Evolutionary conservation across 345 rosid species (phyloP).

Genomic region (Camelina neglecta): DNA sequence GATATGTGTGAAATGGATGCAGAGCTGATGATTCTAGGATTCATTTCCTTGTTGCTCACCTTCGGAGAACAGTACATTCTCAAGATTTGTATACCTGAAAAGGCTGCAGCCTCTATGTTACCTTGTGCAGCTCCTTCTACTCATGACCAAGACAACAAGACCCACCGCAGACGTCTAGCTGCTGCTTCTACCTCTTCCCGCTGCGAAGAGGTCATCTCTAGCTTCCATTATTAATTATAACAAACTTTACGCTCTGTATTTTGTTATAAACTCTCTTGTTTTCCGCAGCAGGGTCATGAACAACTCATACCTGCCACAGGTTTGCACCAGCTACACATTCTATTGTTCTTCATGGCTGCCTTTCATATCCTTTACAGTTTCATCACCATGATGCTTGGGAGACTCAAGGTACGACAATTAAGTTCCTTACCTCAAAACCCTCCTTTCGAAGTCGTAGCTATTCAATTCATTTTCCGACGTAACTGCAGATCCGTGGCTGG

Average conservation of each 20-base stretch:
- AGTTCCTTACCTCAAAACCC: constrained; percentile 1
- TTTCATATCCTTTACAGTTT: constrained; percentile 73
- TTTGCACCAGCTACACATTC: constrained; percentile 81
- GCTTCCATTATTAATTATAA: background rate
- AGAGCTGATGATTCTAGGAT: constrained; percentile 90
- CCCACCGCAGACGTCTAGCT: constrained; percentile 34
- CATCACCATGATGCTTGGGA: constrained; percentile 78
- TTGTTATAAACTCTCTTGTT: background rate
- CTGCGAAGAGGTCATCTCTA: constrained; percentile 17
- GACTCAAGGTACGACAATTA: constrained; percentile 64
- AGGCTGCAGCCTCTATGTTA: constrained; percentile 65
- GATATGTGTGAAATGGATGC: constrained; percentile 36
- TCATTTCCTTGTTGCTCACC: constrained; percentile 80
- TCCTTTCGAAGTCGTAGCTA: background rate
- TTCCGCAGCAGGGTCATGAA: constrained; percentile 39
- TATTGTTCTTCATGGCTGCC: constrained; percentile 84
- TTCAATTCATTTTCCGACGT: constrained; percentile 2
- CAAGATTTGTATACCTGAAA: constrained; percentile 62
- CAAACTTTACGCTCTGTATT: background rate
- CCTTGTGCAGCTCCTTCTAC: constrained; percentile 55
- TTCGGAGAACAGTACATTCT: constrained; percentile 68
- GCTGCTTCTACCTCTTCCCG: constrained; percentile 14
- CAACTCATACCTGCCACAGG: constrained; percentile 72
- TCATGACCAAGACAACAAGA: constrained; percentile 28
- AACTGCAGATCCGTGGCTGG: constrained; percentile 79